Percentiles rank a stretch among this genome's conserved stretches.
Conservation (phyloP, 306 rosid genomes). For the Citrullus mucosospermus region DNA sequence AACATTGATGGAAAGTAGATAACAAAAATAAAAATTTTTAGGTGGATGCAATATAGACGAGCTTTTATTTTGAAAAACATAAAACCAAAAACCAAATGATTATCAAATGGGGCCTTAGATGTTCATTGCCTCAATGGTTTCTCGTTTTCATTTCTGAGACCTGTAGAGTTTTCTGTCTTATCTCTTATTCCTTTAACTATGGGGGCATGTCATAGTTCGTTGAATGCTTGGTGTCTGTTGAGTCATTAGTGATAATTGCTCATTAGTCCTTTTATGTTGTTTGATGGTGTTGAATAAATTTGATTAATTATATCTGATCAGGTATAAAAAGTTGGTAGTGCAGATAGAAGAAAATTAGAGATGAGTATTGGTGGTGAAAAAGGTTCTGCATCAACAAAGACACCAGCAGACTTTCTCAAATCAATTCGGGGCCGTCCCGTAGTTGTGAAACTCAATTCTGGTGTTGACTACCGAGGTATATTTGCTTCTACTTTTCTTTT, state of each 20-base stretch:
- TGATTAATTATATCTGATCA: neutral
- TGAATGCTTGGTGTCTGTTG: neutral
- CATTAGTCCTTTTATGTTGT: neutral
- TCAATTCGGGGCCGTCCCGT: constrained; percentile 92
- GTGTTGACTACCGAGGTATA: constrained; percentile 82
- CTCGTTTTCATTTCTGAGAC: neutral
- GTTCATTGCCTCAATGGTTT: neutral
- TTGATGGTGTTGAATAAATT: neutral
- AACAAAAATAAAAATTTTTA: too few relatives aligned
- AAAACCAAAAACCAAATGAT: too few relatives aligned
- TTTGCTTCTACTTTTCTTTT: neutral
- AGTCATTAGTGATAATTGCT: neutral
- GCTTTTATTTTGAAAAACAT: too few relatives aligned
- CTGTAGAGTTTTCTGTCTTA: neutral
- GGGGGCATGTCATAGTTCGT: neutral
- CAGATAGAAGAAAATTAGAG: neutral
- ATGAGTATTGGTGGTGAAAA: constrained; percentile 53
- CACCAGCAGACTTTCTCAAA: constrained; percentile 85
- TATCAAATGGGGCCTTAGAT: neutral
- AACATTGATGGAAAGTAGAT: too few relatives aligned
- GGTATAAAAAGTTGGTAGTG: neutral
- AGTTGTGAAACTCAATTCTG: constrained; percentile 86
- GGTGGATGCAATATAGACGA: too few relatives aligned
- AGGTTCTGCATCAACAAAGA: constrained; percentile 58
- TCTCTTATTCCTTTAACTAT: neutral